These are phyloP conservation scores for Cutaneotrichosporon dermatis DNA, from an alignment of 1,284 basidiomycete species.

Conservation along the genomic window DNA sequence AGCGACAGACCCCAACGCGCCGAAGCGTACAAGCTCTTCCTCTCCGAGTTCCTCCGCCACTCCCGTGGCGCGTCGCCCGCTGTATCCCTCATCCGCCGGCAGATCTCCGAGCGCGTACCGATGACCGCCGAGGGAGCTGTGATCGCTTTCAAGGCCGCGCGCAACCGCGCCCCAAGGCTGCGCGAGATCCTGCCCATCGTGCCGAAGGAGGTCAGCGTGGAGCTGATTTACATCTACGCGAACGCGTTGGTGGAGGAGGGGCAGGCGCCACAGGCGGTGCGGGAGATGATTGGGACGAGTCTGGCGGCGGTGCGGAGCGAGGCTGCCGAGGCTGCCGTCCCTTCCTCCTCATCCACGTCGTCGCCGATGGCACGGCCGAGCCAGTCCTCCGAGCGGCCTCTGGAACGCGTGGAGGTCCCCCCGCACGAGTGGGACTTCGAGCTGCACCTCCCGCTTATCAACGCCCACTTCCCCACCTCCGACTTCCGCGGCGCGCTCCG, in stretches of 20 bases:
- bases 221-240: neutral
- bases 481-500: conserved; percentile 8
- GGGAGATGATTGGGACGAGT: neutral
- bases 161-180: neutral
- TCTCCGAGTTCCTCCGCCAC: conserved; percentile 15
- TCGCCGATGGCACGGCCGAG: too few relatives aligned
- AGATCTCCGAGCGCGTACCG: conserved; percentile 17
- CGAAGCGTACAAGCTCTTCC: conserved; percentile 7
- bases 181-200: neutral
- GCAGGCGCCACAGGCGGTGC: neutral
- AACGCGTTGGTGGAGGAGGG: neutral
- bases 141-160: neutral
- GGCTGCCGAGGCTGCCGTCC: too few relatives aligned
- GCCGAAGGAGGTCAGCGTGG: neutral
- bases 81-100: conserved; percentile 10
- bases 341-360: too few relatives aligned
- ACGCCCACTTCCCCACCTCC: neutral
- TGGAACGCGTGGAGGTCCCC: neutral
- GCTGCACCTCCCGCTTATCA: conserved; percentile 1
- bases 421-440: neutral
- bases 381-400: too few relatives aligned
- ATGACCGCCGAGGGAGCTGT: neutral
- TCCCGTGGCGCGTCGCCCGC: conserved; percentile 11
- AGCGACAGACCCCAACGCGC: neutral
- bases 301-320: neutral